These are phyloP conservation scores for Eucalyptus melliodora DNA, from an alignment of 345 rosid genomes.

Conservation along the genomic window DNA sequence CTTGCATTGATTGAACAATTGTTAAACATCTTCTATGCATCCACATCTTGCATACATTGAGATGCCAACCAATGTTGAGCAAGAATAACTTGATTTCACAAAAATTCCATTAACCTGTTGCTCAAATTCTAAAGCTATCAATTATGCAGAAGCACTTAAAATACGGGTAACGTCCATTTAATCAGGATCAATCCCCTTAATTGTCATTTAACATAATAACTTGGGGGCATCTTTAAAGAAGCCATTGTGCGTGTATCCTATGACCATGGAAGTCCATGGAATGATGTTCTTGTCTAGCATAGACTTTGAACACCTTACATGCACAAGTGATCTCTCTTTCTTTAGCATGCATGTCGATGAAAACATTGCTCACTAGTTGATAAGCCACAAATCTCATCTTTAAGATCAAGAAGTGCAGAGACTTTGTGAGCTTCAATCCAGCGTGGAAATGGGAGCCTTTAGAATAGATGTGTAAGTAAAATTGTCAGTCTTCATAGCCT, in stretches of 20 bases:
- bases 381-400: no score
- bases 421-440: no score
- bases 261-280: constrained; percentile 83
- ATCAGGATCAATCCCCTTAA: constrained; percentile 38
- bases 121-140: constrained; percentile 21
- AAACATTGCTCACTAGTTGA: no score
- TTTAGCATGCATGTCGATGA: constrained; percentile 78
- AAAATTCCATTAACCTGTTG: constrained; percentile 50
- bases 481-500: no score
- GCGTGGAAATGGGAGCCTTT: no score
- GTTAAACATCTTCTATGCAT: constrained; percentile 45
- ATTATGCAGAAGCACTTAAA: constrained; percentile 63
- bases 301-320: constrained; percentile 33
- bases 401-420: no score
- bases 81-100: constrained; percentile 40
- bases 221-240: constrained; percentile 46
- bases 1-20: constrained; percentile 44
- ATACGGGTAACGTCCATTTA: constrained; percentile 45
- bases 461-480: no score
- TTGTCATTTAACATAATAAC: constrained; percentile 41
- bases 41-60: constrained; percentile 83
- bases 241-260: constrained; percentile 55
- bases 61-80: constrained; percentile 47
- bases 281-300: constrained; percentile 64
- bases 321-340: constrained; percentile 44